Conservation (phyloP, 2,329 filamentous ascomycete species). For the Pseudogymnoascus sp. region DNA sequence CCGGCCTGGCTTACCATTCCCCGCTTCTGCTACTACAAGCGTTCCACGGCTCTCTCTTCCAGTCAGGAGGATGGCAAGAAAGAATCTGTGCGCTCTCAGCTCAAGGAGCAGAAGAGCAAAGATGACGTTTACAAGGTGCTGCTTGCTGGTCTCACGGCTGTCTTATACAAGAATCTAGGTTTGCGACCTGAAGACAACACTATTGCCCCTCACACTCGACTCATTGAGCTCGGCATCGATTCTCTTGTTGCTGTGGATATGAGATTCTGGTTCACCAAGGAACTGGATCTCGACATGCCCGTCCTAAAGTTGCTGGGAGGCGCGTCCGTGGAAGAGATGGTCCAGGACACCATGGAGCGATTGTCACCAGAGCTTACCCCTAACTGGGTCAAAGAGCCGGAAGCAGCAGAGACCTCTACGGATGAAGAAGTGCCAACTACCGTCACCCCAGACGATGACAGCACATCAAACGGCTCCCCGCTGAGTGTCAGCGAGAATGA, state of each 20-base stretch:
- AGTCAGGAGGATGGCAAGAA: background rate
- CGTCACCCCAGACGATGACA: background rate
- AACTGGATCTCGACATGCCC: constrained; percentile 32
- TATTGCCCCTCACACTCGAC: background rate
- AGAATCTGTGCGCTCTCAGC: background rate
- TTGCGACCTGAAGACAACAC: background rate
- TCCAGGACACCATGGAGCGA: background rate
- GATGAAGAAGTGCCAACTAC: background rate
- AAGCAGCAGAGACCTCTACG: background rate
- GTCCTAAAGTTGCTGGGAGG: constrained; percentile 39
- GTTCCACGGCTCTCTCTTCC: background rate
- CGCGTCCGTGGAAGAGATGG: constrained; percentile 16
- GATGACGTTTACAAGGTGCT: background rate
- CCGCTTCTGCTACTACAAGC: background rate
- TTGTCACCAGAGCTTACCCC: background rate
- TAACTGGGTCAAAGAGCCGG: background rate
- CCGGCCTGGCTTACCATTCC: constrained; percentile 9
- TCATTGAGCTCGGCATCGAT: constrained; percentile 6
- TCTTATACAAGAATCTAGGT: background rate
- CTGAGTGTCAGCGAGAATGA: background rate
- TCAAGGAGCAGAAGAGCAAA: background rate
- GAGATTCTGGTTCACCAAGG: constrained; percentile 7
- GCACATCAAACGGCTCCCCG: background rate
- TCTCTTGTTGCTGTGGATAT: constrained; percentile 9
- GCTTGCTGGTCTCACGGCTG: background rate